A percentile compares a stretch with the other conserved stretches of the same genome.
Conservation (phyloP, 2,329 filamentous ascomycete species). For the Claviceps monticola region DNA sequence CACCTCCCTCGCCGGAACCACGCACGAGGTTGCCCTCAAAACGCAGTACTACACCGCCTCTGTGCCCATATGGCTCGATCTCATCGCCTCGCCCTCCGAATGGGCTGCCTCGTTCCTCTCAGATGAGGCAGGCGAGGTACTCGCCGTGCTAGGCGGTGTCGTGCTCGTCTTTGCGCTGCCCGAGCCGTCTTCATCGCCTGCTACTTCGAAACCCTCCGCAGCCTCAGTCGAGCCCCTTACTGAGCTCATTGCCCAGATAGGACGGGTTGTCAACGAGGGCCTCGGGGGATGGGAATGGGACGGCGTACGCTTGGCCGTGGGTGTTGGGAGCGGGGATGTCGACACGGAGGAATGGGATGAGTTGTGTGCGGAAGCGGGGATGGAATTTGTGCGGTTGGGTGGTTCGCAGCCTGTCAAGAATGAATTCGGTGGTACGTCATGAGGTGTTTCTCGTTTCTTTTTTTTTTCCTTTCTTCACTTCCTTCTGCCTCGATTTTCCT, state of each 20-base stretch:
- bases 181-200: conserved; percentile 2
- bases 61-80: conserved; percentile 55
- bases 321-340: conserved; percentile 33
- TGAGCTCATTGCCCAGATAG: conserved; percentile 36
- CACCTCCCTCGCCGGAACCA: conserved; percentile 41
- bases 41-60: conserved; percentile 48
- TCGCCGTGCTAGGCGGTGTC: conserved; percentile 45
- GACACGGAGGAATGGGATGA: conserved; percentile 49
- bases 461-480: background rate
- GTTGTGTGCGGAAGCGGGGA: conserved; percentile 37
- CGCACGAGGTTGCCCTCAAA: conserved; percentile 39
- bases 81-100: conserved; percentile 33
- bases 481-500: too few relatives aligned
- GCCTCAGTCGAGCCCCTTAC: conserved; percentile 12
- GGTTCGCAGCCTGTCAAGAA: conserved; percentile 29
- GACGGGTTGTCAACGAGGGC: conserved; percentile 39
- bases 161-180: conserved; percentile 27
- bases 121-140: conserved; percentile 47
- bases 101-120: conserved; percentile 48
- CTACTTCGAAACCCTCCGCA: background rate
- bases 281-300: conserved; percentile 51
- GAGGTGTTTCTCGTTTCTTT: too few relatives aligned
- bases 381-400: conserved; percentile 49
- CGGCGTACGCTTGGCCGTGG: conserved; percentile 46
- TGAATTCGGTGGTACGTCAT: conserved; percentile 41